Conservation (phyloP, 306 rosid species). For the Rubus idaeus region DNA sequence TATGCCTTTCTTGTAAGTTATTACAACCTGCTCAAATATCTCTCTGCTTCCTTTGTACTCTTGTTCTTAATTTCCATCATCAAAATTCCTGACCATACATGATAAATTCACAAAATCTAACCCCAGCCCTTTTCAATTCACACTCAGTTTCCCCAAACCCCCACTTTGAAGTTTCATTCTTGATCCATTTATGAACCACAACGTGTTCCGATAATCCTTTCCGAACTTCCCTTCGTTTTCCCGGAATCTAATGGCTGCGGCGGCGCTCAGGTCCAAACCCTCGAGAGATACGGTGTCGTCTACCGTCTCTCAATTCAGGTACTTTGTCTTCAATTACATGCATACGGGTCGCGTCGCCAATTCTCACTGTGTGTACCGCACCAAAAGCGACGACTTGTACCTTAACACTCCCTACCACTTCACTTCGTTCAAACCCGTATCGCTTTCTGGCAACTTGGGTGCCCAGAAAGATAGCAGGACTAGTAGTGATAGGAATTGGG, state of each 20-base stretch:
- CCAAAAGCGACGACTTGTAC: conserved; percentile 41
- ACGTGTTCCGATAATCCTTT: not conserved
- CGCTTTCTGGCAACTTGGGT: conserved; percentile 56
- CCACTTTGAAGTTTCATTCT: not conserved
- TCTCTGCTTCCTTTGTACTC: not conserved
- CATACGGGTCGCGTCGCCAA: conserved; percentile 41
- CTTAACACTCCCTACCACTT: conserved; percentile 56
- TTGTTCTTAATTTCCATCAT: conserved; percentile 10
- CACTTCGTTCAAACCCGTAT: conserved; percentile 70
- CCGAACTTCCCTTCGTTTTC: no score
- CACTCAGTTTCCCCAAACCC: conserved; percentile 11
- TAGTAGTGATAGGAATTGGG: conserved; percentile 26
- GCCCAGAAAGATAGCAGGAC: conserved; percentile 5
- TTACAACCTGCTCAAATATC: conserved; percentile 2
- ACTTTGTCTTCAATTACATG: conserved; percentile 48
- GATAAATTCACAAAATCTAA: conserved; percentile 24
- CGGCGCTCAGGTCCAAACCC: conserved; percentile 72
- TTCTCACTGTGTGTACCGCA: conserved; percentile 46
- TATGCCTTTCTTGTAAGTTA: not conserved
- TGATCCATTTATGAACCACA: not conserved
- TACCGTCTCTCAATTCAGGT: conserved; percentile 49
- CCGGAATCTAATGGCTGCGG: conserved; percentile 40
- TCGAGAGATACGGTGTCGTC: conserved; percentile 55
- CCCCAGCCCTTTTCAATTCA: conserved; percentile 24
- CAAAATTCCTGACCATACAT: conserved; percentile 31